These are phyloP conservation scores for Penicillium nucicola DNA, from an alignment of 495 filamentous ascomycete genomes.

Conservation along the genomic window DNA sequence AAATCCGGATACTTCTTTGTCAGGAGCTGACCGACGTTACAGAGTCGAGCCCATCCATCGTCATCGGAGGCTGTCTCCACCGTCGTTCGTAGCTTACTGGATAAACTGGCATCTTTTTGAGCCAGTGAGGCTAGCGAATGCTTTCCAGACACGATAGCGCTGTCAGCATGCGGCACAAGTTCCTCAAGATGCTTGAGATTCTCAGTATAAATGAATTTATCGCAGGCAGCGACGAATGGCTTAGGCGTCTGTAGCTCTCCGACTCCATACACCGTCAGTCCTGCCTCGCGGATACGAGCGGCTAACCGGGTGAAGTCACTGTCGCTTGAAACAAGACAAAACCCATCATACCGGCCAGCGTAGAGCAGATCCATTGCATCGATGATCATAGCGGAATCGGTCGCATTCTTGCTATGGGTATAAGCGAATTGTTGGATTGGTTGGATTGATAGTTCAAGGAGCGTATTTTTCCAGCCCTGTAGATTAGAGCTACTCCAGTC, in stretches of 20 bases:
- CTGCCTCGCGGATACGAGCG: slow-evolving; percentile 9
- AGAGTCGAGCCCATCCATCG: slow-evolving; percentile 5
- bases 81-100: background rate
- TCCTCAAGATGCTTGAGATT: slow-evolving; percentile 1
- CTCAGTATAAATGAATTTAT: slow-evolving; percentile 5
- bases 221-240: slow-evolving; percentile 7
- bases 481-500: background rate
- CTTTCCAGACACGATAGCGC: background rate
- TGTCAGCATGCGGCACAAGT: background rate
- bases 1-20: slow-evolving; percentile 1
- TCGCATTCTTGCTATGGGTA: background rate
- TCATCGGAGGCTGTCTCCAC: slow-evolving; percentile 2
- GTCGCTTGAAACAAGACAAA: too few species aligned
- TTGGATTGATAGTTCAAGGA: background rate
- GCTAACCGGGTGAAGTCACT: background rate
- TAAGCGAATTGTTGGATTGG: slow-evolving; percentile 1
- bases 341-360: background rate
- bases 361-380: slow-evolving; percentile 2
- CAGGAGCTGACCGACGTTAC: background rate
- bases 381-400: slow-evolving; percentile 1
- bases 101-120: background rate
- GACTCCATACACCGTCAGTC: slow-evolving; percentile 5
- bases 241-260: slow-evolving; percentile 2
- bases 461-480: background rate
- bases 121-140: too few species aligned